Base-by-base conservation (phyloP, 108 stramenopile species). In the Bacterosira constricta region DNA sequence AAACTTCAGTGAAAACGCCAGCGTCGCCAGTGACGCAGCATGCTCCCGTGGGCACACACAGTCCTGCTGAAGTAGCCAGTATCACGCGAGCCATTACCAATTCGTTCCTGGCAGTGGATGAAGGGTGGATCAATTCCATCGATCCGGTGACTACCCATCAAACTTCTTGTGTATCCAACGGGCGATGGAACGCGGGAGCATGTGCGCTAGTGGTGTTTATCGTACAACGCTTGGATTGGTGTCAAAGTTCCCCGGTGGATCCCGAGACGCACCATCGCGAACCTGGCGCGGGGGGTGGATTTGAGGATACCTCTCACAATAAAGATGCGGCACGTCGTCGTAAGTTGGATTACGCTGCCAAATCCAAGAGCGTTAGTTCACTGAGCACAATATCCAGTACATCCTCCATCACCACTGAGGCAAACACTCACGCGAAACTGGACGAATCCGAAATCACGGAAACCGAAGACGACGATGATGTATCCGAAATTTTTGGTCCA, bases 71-170 rank as follows among this genome's bases (percentile, higher is more conserved):
- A 78, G 81, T 88, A 25, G 81, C 89, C 30, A 77, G 80, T 13
- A 86, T 93, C 44, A 85, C 88, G 12, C 55, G 77, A 13, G 89
- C 90, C 2, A 88, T 93, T 45, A 90, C 88, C 3, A 81, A 90
- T 41, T 87, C 87, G 0, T 93, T 93, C 42, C 74, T 93, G 66
- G 82, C 88, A 0, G 88, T 93, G 13, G 92, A 93, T 74, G 90
- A 93, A 63, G 90, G 88, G 0, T 93, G 92, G 92, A 93, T 93
- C 17, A 93, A 93, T 72, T 89, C 88, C 12, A 89, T 90, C 44
- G 90, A 93, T 80, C 87, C 90, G 9, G 77, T 88, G 11, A 85
- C 86, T 10, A 89, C 89, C 8, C 87, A 88, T 62, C 92, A 93
- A 76, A 90, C 83, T 12, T 93, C 88, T 1, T 90, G 89, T 66